These are phyloP conservation scores for Paulinella micropora DNA, from an alignment of 78 protist genomes.

Conservation along the genomic window DNA sequence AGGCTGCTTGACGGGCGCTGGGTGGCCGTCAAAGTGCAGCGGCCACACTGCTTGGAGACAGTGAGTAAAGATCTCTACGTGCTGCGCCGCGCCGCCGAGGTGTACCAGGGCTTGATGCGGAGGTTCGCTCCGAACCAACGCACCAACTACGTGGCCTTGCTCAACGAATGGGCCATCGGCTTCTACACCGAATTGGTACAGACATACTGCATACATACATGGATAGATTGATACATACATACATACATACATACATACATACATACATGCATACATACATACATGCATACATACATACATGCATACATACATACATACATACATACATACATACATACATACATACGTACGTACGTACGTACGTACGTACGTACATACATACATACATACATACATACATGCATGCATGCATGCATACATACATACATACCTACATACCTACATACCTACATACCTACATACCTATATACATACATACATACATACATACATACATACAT, in stretches of 20 bases:
- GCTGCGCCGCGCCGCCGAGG: conserved; percentile 35
- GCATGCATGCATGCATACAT: not conserved
- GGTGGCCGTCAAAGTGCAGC: conserved; percentile 14
- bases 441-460: not conserved
- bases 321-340: no score
- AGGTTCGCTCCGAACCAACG: conserved; percentile 12
- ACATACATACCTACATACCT: not conserved
- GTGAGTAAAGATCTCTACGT: conserved; percentile 36
- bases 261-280: not conserved
- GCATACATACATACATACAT: no score
- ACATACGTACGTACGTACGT: no score
- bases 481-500: not conserved
- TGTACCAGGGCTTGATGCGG: conserved; percentile 12
- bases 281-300: not conserved
- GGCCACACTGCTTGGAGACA: not conserved
- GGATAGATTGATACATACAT: not conserved
- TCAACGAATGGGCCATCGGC: conserved; percentile 42
- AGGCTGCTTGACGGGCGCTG: not conserved
- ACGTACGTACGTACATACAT: no score
- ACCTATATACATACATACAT: not conserved
- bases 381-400: no score
- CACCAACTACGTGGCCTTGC: conserved; percentile 19
- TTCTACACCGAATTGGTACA: conserved; percentile 45
- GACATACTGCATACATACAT: not conserved
- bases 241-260: not conserved